These are phyloP conservation scores for Clonostachys rosea DNA, from an alignment of 2,329 filamentous ascomycete genomes.

Conservation along the genomic window DNA sequence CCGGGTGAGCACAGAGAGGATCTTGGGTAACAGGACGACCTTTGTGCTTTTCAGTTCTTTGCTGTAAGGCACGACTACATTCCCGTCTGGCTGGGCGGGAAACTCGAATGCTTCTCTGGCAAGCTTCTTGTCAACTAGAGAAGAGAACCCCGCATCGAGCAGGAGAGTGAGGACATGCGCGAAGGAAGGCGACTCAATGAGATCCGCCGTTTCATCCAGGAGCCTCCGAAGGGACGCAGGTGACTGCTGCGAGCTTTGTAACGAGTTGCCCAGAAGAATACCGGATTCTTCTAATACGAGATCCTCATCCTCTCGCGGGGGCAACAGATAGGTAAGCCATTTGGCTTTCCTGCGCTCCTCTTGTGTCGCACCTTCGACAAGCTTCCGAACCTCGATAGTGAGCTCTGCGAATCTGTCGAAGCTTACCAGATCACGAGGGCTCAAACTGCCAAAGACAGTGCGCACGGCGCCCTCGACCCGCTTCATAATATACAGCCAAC, in stretches of 20 bases:
- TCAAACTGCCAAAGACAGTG: constrained; percentile 83
- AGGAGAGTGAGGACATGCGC: constrained; percentile 79
- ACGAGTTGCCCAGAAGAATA: constrained; percentile 52
- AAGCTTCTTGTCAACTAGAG: constrained; percentile 78
- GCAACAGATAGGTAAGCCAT: constrained; percentile 84
- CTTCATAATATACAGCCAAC: constrained; percentile 78
- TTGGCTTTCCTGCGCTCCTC: constrained; percentile 39
- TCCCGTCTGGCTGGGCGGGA: constrained; percentile 12
- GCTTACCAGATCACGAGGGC: constrained; percentile 82
- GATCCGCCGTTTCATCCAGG: constrained; percentile 91
- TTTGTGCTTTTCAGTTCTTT: constrained; percentile 51
- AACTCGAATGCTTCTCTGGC: constrained; percentile 72
- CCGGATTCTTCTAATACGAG: constrained; percentile 83
- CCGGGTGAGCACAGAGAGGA: constrained; percentile 82
- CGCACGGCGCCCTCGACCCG: constrained; percentile 83
- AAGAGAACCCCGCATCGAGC: constrained; percentile 82
- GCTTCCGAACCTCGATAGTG: constrained; percentile 76
- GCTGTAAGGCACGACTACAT: constrained; percentile 34
- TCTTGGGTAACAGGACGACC: constrained; percentile 70
- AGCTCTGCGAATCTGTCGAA: constrained; percentile 76
- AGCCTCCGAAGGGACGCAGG: constrained; percentile 68
- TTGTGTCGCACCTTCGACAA: constrained; percentile 64
- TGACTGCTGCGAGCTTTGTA: constrained; percentile 34
- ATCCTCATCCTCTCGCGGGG: constrained; percentile 72
- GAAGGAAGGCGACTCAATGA: constrained; percentile 92